These are phyloP conservation scores for Colletotrichum eremochloae DNA, from an alignment of 2,329 filamentous ascomycete species.

Conservation along the genomic window DNA sequence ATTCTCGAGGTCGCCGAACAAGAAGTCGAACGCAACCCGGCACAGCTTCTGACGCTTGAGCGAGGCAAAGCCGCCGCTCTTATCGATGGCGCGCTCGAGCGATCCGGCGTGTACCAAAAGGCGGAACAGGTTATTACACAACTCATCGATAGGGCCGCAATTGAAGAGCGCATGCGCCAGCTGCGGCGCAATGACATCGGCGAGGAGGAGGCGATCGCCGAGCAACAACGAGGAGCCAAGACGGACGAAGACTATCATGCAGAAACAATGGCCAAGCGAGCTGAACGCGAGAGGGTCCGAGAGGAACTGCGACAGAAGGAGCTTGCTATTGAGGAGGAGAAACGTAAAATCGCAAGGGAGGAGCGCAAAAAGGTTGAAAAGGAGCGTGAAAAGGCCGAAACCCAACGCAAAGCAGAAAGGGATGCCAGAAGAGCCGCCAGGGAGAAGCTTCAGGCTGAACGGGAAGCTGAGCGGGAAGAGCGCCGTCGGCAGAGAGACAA, in stretches of 20 bases:
- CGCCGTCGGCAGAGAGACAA: constrained; percentile 60
- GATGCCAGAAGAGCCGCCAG: constrained; percentile 62
- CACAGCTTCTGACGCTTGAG: constrained; percentile 78
- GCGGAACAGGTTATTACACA: constrained; percentile 74
- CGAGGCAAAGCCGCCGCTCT: constrained; percentile 80
- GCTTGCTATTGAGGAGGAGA: constrained; percentile 72
- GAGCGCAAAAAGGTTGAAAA: constrained; percentile 65
- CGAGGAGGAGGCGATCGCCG: constrained; percentile 74
- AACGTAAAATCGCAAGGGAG: constrained; percentile 69
- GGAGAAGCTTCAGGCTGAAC: constrained; percentile 56
- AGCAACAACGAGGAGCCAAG: constrained; percentile 75
- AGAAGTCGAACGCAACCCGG: constrained; percentile 81
- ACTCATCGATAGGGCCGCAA: constrained; percentile 76
- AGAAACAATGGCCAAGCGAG: constrained; percentile 72
- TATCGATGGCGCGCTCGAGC: constrained; percentile 82
- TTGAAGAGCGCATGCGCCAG: constrained; percentile 78
- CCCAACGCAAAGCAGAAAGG: constrained; percentile 63
- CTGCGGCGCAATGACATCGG: constrained; percentile 78
- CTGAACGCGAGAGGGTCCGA: constrained; percentile 72
- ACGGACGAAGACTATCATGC: constrained; percentile 80
- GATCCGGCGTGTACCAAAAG: constrained; percentile 80
- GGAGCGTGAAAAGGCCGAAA: constrained; percentile 63
- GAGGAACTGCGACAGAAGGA: constrained; percentile 72
- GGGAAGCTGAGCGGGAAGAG: constrained; percentile 69
- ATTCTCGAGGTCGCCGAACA: constrained; percentile 78